phyloP scores from a whole-genome alignment of 2,329 filamentous ascomycete species.

The Mycocentrospora acerina region DNA sequence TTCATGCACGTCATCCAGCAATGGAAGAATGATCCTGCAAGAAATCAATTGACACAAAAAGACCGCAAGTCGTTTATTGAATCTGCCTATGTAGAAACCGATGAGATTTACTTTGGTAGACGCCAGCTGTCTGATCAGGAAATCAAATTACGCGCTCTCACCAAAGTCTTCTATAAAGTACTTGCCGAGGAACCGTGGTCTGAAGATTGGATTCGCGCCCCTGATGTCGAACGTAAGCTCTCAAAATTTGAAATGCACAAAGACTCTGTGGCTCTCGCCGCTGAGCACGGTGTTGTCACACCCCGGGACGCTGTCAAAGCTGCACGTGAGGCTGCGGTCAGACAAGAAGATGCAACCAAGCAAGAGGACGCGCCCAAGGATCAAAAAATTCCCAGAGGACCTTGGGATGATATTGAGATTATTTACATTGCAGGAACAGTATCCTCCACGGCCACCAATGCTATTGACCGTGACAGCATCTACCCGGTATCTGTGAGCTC shows the following conservation, averaged over 20 bases:
- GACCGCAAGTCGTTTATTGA: conserved; percentile 39
- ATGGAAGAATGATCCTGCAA: conserved; percentile 33
- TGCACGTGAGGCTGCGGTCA: conserved; percentile 27
- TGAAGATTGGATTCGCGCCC: conserved; percentile 41
- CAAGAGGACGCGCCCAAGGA: conserved; percentile 15
- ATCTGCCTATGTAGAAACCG: conserved; percentile 31
- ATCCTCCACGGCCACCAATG: conserved; percentile 38
- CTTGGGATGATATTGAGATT: conserved; percentile 42
- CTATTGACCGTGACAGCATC: conserved; percentile 35
- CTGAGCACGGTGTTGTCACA: conserved; percentile 27
- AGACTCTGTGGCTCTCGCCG: conserved; percentile 35
- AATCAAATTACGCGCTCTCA: conserved; percentile 39
- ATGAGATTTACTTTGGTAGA: conserved; percentile 30
- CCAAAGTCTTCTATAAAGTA: conserved; percentile 41
- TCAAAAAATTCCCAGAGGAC: conserved; percentile 27
- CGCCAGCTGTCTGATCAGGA: conserved; percentile 33
- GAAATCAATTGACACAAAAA: conserved; percentile 29
- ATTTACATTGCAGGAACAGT: conserved; percentile 43
- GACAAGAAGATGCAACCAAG: conserved; percentile 18
- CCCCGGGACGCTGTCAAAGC: conserved; percentile 37
- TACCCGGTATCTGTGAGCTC: conserved; percentile 40
- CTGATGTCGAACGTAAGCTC: conserved; percentile 41
- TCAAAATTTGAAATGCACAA: conserved; percentile 42
- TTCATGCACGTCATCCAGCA: conserved; percentile 37
- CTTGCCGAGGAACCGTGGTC: conserved; percentile 43